phyloP scores from a whole-genome alignment of 2,329 filamentous ascomycete genomes.

The Exophiala xenobiotica region DNA sequence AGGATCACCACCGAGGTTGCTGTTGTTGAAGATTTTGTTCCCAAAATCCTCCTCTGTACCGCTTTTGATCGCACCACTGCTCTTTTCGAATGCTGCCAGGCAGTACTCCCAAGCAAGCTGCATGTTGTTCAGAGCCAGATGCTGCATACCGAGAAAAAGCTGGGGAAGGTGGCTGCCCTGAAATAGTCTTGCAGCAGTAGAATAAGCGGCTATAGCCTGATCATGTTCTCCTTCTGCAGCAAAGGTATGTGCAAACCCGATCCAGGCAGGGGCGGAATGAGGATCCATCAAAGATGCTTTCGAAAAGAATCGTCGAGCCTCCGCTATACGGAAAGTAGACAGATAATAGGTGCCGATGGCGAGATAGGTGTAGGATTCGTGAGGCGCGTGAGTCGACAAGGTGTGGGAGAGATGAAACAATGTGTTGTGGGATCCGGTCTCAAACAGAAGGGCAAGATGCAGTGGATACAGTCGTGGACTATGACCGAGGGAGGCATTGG shows the following conservation, averaged over 20 bases:
- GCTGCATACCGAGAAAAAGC: conserved; percentile 97
- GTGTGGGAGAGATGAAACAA: conserved; percentile 92
- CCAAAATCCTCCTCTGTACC: conserved; percentile 26
- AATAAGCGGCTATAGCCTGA: conserved; percentile 96
- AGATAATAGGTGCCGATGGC: conserved; percentile 96
- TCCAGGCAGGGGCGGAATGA: conserved; percentile 96
- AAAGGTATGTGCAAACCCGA: conserved; percentile 97
- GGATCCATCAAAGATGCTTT: conserved; percentile 97
- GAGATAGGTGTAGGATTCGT: conserved; percentile 88
- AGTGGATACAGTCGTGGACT: conserved; percentile 70
- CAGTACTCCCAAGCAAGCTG: conserved; percentile 90
- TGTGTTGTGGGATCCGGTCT: conserved; percentile 80
- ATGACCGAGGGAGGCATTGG: conserved; percentile 42
- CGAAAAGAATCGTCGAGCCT: conserved; percentile 92
- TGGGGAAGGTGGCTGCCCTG: conserved; percentile 96
- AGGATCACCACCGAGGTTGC: conserved; percentile 61
- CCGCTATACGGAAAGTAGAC: conserved; percentile 81
- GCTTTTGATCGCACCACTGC: conserved; percentile 42
- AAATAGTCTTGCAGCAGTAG: conserved; percentile 88
- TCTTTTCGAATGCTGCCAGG: conserved; percentile 74
- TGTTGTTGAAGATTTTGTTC: conserved; percentile 26
- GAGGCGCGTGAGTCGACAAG: conserved; percentile 84
- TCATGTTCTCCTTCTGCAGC: conserved; percentile 97
- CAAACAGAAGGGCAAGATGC: conserved; percentile 86
- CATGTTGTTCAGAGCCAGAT: conserved; percentile 94